Evolutionary conservation across 2,329 filamentous ascomycete species (phyloP).

Genomic region (Fusarium bactridioides): DNA sequence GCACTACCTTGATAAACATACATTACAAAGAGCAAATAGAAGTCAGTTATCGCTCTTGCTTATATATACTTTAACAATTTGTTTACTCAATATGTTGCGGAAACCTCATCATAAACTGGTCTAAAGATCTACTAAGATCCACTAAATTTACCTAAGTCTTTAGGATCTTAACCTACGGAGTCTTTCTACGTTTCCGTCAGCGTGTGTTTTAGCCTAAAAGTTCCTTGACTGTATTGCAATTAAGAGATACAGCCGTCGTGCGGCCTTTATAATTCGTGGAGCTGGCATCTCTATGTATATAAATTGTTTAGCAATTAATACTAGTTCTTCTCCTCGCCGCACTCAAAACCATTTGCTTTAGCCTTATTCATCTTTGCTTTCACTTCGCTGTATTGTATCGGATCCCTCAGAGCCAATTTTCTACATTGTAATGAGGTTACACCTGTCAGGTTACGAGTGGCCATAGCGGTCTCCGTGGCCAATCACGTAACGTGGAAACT

Average conservation of each 20-base stretch:
- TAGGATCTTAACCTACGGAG: too few species aligned
- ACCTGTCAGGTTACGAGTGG: not conserved
- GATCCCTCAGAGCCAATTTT: too few species aligned
- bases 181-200: not conserved
- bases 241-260: not conserved
- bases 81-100: accelerated
- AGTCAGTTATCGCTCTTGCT: not conserved
- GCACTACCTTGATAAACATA: not conserved
- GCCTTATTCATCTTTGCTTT: not conserved
- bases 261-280: not conserved
- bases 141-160: too few species aligned
- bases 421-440: too few species aligned
- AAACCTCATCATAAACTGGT: not conserved
- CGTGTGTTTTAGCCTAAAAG: not conserved
- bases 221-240: not conserved
- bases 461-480: too few species aligned
- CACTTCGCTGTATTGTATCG: too few species aligned
- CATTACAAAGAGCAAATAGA: accelerated
- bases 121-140: too few species aligned
- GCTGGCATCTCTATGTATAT: not conserved
- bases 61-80: not conserved
- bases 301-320: not conserved
- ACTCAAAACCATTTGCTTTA: accelerated
- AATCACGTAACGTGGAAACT: not conserved
- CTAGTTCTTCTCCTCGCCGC: not conserved